Base-by-base conservation (phyloP, 495 filamentous ascomycete species). In the Gamarada debralockiae region DNA sequence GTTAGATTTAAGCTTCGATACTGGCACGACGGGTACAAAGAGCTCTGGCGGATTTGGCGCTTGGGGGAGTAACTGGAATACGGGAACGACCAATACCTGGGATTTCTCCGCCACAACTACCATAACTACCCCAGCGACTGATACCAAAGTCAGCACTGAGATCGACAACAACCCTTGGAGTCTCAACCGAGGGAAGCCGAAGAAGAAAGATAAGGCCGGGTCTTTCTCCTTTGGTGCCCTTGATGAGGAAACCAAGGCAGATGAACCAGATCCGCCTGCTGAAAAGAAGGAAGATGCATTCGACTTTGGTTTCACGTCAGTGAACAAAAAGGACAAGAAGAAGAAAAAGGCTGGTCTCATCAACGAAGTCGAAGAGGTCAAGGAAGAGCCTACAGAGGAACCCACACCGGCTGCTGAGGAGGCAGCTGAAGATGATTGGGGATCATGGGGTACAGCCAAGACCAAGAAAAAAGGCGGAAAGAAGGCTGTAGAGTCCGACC, bases 201-300 rank as follows among this genome's bases (percentile, higher is more conserved):
- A 73, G 53, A 75, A 74, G 63, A 75, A 74, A 63, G 72, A 71
- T 52, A 63, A 56, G n/a, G 33, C 45, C 12, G 36, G 43, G 0
- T n/a, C n/a, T 5, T 50, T 60, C 34, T 60, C 68, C 20, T 73
- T 75, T 50, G 74, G 73, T 10, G 39, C 53, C 37, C 54, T 67
- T n/a, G 70, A 68, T 45, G 69, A 65, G 38, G 24, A 55, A 6
- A 66, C 68, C 27, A 63, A 49, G 18, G 46, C 45, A 24, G 18
- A 46, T 12, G 54, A 60, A 9, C 51, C 61, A n/a, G 57, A 60
- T 46, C 49, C 55, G 9, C 44, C 41, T 64, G 50, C 36, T 40
- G 34, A 70, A 63, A 50, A 53, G 15, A 67, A 60, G 23, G 64
- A 63, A 15, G 61, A 70, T 29, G 52, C 22, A 14, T 60, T 65